phyloP scores from a whole-genome alignment of 2,329 filamentous ascomycete species.

The Didymella pinodella region DNA sequence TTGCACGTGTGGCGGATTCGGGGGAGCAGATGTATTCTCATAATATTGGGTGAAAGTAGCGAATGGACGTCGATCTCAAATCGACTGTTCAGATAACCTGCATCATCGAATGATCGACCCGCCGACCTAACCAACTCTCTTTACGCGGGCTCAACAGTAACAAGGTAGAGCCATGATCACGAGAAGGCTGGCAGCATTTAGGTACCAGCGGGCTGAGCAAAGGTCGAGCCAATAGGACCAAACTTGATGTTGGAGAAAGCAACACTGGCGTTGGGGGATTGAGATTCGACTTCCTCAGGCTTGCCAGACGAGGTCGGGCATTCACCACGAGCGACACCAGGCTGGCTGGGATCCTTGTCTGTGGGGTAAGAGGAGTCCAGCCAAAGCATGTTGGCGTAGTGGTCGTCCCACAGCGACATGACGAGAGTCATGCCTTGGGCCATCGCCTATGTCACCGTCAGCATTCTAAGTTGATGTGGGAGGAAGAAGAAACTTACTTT shows the following conservation, averaged over 20 bases:
- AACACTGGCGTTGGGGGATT: conserved; percentile 33
- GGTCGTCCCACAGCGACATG: conserved; percentile 70
- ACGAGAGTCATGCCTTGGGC: conserved; percentile 68
- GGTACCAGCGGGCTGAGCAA: conserved; percentile 34
- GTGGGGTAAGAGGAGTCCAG: conserved; percentile 66
- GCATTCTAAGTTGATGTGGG: neutral
- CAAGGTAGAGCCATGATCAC: too few relatives aligned
- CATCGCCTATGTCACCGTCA: conserved; percentile 63
- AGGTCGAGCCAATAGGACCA: conserved; percentile 42
- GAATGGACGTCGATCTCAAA: conserved; percentile 3
- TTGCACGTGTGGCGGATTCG: conserved; percentile 1
- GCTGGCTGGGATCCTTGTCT: conserved; percentile 38
- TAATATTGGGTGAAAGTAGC: neutral
- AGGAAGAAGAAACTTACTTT: conserved; percentile 58
- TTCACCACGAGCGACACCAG: conserved; percentile 44
- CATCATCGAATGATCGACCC: neutral
- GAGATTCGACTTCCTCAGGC: conserved; percentile 41
- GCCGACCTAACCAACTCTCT: too few relatives aligned
- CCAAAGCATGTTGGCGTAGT: conserved; percentile 73
- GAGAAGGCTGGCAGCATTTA: neutral
- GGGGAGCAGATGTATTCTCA: neutral
- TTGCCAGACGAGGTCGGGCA: conserved; percentile 37
- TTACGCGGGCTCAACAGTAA: too few relatives aligned
- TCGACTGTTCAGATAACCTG: neutral
- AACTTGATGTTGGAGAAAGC: conserved; percentile 44